Evolutionary conservation across 208 protist species (phyloP).

Genomic region (Strigomonas galati): DNA sequence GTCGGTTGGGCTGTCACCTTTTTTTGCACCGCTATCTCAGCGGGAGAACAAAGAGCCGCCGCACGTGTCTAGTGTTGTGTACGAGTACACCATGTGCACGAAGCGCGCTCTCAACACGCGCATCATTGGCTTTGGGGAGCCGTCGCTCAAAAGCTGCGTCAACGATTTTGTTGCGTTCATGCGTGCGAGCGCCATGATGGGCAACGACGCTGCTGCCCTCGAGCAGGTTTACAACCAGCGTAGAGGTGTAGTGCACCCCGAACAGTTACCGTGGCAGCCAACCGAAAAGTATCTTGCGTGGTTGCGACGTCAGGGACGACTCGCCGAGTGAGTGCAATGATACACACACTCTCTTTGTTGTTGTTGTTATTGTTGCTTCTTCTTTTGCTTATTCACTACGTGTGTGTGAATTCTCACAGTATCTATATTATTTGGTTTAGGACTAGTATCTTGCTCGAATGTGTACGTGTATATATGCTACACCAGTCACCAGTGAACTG

Average conservation of each 20-base stretch:
- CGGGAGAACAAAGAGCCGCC: slow-evolving; percentile 37
- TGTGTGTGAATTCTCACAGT: too few species aligned
- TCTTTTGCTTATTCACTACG: too few species aligned
- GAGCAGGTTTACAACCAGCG: slow-evolving; percentile 36
- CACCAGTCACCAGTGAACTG: too few species aligned
- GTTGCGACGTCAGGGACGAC: slow-evolving; percentile 51
- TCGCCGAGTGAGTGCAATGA: slow-evolving; percentile 3
- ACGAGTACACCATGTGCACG: slow-evolving; percentile 72
- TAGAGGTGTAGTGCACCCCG: slow-evolving; percentile 48
- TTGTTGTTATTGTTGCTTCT: too few species aligned
- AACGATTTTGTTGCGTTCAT: slow-evolving; percentile 54
- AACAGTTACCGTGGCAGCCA: slow-evolving; percentile 68
- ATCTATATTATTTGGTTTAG: too few species aligned
- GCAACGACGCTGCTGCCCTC: slow-evolving; percentile 28
- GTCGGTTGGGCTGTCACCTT: slow-evolving; percentile 58
- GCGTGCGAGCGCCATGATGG: slow-evolving; percentile 40
- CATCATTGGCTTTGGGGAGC: slow-evolving; percentile 86
- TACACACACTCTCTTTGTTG: too few species aligned
- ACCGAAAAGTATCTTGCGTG: slow-evolving; percentile 60
- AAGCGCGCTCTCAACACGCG: slow-evolving; percentile 78
- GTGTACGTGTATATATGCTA: too few species aligned
- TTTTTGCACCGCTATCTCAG: slow-evolving; percentile 32
- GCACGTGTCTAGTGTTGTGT: slow-evolving; percentile 30
- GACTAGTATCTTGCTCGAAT: too few species aligned
- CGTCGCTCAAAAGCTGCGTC: slow-evolving; percentile 75